Conservation (phyloP, 805 yeast species). For the Tetrapisispora nanseiensis region DNA sequence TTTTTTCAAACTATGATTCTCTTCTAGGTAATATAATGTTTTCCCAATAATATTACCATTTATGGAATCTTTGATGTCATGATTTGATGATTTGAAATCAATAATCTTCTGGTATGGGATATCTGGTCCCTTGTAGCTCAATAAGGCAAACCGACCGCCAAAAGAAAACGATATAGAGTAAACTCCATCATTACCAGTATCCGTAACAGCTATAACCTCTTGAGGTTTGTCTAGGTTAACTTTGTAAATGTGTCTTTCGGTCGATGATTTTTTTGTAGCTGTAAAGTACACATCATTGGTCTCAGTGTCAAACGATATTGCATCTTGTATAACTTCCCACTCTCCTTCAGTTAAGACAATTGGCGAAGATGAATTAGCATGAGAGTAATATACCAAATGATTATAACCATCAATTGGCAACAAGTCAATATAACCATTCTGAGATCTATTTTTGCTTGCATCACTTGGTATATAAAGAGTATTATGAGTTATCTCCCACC, state of each 20-base stretch:
- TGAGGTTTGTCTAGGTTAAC: conserved; percentile 43
- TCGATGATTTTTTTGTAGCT: conserved; percentile 68
- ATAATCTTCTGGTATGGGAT: conserved; percentile 72
- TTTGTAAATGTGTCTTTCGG: conserved; percentile 75
- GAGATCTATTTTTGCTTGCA: conserved; percentile 30
- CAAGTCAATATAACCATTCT: conserved; percentile 77
- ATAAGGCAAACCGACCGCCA: conserved; percentile 61
- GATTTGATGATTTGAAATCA: conserved; percentile 33
- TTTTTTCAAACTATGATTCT: conserved; percentile 34
- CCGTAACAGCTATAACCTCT: conserved; percentile 37
- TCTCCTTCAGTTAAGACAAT: conserved; percentile 57
- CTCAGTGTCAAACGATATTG: conserved; percentile 48
- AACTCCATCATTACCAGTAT: conserved; percentile 49
- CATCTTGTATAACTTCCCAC: conserved; percentile 86
- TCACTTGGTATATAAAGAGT: conserved; percentile 50
- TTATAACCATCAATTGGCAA: conserved; percentile 49
- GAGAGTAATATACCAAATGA: conserved; percentile 80
- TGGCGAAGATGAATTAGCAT: conserved; percentile 50
- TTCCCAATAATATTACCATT: conserved; percentile 19
- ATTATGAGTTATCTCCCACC: conserved; percentile 71
- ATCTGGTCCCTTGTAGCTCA: conserved; percentile 69
- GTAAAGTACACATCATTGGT: conserved; percentile 46
- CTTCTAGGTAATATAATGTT: conserved; percentile 29
- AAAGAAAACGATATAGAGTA: conserved; percentile 66
- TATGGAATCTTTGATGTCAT: conserved; percentile 5